Conservation (phyloP, 169 alveolate species). For the Eimeria falciformis region DNA sequence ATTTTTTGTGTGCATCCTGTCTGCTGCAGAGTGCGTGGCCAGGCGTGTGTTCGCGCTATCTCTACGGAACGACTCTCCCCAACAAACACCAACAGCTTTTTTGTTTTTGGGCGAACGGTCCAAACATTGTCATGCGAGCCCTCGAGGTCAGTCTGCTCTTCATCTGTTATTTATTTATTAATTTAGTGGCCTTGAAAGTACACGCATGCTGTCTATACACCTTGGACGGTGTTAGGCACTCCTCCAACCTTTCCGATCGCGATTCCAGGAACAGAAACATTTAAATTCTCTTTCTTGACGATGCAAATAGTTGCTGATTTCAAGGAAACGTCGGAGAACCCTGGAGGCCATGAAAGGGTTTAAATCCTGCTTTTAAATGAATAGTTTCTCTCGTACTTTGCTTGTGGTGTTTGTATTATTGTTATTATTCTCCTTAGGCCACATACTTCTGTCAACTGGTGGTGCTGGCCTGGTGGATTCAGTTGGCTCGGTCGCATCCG, state of each 20-base stretch:
- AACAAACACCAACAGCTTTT: constrained; percentile 89
- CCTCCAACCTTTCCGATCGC: too few species aligned
- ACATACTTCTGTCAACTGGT: constrained; percentile 67
- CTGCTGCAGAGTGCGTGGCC: constrained; percentile 69
- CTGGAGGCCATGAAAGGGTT: too few species aligned
- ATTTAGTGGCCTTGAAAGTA: too few species aligned
- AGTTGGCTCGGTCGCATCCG: constrained; percentile 79
- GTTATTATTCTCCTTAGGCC: constrained; percentile 8
- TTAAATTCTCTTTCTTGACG: too few species aligned
- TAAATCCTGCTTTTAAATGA: too few species aligned
- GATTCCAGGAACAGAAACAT: too few species aligned
- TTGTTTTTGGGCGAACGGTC: constrained; percentile 88
- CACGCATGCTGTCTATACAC: too few species aligned
- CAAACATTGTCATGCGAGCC: constrained; percentile 82
- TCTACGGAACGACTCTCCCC: constrained; percentile 84
- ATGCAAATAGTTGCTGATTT: too few species aligned
- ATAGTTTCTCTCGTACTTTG: not conserved
- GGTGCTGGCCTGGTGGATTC: constrained; percentile 83
- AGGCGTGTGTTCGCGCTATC: constrained; percentile 66
- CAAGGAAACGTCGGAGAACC: too few species aligned
- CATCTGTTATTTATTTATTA: too few species aligned
- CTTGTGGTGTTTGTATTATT: not conserved
- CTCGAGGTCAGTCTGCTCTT: constrained; percentile 63
- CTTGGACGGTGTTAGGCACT: too few species aligned
- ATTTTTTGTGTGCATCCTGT: not conserved